Evolutionary conservation across 1,284 basidiomycete genomes (phyloP), one percentile per base, ranked within the genome.

Genomic region (Trichosporon inkin): DNA sequence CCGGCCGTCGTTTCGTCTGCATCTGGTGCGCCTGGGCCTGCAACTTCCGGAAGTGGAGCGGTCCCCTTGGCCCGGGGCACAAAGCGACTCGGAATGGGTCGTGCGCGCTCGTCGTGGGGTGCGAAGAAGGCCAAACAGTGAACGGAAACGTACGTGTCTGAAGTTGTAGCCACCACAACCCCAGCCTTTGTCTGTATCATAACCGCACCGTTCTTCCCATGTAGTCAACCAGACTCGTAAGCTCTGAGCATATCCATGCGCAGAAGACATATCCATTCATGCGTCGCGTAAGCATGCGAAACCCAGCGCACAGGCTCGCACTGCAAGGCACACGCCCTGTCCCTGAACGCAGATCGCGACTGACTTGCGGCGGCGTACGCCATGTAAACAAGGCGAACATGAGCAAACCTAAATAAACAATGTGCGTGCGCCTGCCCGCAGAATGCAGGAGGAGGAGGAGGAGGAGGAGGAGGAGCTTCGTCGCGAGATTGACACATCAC

Each of bases 11-110:
- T 32, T 32, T 32, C 28, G 44, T 16, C 44, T n/a, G 24, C 44
- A 32, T 17, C 28, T 14, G 44, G 44, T 13, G 44, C 22, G 13
- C 22, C 22, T 10, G 14, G 22, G 10, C 28, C 55, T 71, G n/a
- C 71, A 71, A 13, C 53, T 71, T 32, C 60, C 39, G 17, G 35
- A 54, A 35, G 53, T 40, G 17, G 32, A 1, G 36, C 28, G 19
- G 41, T 65, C 1, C 60, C 56, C 14, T 58, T 71, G 2, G 70
- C 68, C 10, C 67, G 66, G 36, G 74, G 73, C 1, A 71, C 66
- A 11, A 77, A 77, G 64, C 62, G 76, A 24, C 61, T 78, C 2
- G 76, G 76, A 3, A 78, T 78, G 76, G 74, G 76, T 2, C 62
- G 75, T 40, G 44, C 44, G 7, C 44, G 22, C 3, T 49, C 69